Base-by-base conservation (phyloP, 2,329 filamentous ascomycete genomes). In the Penicillium aurantiogriseum region DNA sequence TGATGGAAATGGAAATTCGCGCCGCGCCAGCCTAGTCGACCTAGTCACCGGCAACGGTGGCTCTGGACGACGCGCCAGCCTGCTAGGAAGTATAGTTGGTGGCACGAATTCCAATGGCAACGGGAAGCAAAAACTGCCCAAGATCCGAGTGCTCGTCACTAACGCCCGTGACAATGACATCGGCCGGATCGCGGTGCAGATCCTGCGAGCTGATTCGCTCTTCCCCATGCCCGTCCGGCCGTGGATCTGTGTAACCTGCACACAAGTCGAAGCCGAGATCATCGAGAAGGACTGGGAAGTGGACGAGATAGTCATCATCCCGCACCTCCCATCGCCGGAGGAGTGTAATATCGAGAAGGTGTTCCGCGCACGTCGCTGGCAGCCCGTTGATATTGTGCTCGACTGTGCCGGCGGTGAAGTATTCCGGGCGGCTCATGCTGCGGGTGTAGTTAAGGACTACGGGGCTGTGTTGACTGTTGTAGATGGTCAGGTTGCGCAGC, bases 231-330 rank as follows among this genome's bases (percentile, higher is more conserved):
- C 54, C 4, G 33, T 51, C 19, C 63, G 64, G 35, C 71, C 70
- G 15, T 77, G 75, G 75, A 67, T 77, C 51, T 76, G 72, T 51
- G 73, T 66, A n/a, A 74, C 71, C 19, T 74, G 70, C 29, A 68
- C 61, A 5, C 42, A 58, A 35, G 63, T 65, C 25, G 67, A 71
- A 61, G 68, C 64, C 45, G 56, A 59, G 2, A 67, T 63, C 44
- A 51, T 77, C 3, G 69, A 66, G 19, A 58, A 63, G 4, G 56
- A 67, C 5, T 62, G 69, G 55, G 58, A 71, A 9, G 71, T 72
- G 7, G 74, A 78, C 56, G 70, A 71, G 31, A 64, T 71, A 7
- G 63, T 78, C n/a, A 57, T 69, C 25, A 63, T 68, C 9, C 67
- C 69, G 9, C 61, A 64, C 33, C 62, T 69, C 4, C 66, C 71